Evolutionary conservation across 768 basidiomycete genomes (phyloP).

Genomic region (Chlorophyllum brunneum): DNA sequence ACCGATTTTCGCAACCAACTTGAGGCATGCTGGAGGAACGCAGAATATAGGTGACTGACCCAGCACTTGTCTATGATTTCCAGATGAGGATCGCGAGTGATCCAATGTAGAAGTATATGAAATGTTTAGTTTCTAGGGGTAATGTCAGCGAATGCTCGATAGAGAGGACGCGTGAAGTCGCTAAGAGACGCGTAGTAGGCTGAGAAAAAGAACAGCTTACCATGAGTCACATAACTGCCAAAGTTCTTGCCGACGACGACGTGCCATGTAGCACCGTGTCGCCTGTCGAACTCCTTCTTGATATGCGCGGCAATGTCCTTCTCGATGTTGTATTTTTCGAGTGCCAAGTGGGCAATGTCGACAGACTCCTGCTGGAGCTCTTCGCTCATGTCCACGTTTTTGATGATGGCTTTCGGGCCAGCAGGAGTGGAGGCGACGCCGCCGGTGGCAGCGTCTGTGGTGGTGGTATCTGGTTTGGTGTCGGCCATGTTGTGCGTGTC

Average conservation of each 20-base stretch:
- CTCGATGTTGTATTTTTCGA: slow-evolving; percentile 92
- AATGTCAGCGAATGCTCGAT: slow-evolving; percentile 13
- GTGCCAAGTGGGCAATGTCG: slow-evolving; percentile 78
- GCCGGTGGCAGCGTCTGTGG: slow-evolving; percentile 50
- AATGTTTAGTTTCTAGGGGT: slow-evolving; percentile 87
- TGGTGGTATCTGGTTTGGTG: slow-evolving; percentile 51
- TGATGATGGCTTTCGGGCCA: slow-evolving; percentile 80
- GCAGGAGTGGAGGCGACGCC: slow-evolving; percentile 29
- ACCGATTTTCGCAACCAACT: slow-evolving; percentile 3
- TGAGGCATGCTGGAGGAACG: too few relatives aligned
- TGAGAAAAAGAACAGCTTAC: slow-evolving; percentile 39
- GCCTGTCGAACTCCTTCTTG: slow-evolving; percentile 96
- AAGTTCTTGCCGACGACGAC: slow-evolving; percentile 99
- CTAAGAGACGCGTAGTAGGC: slow-evolving; percentile 12
- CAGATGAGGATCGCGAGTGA: slow-evolving; percentile 90
- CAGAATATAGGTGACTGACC: not conserved
- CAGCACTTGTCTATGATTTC: slow-evolving; percentile 65
- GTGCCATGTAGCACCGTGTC: slow-evolving; percentile 95
- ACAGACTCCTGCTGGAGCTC: slow-evolving; percentile 96
- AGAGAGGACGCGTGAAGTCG: slow-evolving; percentile 11
- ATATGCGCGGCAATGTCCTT: slow-evolving; percentile 98
- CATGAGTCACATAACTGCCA: slow-evolving; percentile 97
- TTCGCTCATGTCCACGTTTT: slow-evolving; percentile 95
- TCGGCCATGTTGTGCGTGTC: slow-evolving; percentile 39
- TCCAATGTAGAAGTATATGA: slow-evolving; percentile 98